These are phyloP conservation scores for Terana coerulea DNA, from an alignment of 768 basidiomycete species.

Conservation along the genomic window DNA sequence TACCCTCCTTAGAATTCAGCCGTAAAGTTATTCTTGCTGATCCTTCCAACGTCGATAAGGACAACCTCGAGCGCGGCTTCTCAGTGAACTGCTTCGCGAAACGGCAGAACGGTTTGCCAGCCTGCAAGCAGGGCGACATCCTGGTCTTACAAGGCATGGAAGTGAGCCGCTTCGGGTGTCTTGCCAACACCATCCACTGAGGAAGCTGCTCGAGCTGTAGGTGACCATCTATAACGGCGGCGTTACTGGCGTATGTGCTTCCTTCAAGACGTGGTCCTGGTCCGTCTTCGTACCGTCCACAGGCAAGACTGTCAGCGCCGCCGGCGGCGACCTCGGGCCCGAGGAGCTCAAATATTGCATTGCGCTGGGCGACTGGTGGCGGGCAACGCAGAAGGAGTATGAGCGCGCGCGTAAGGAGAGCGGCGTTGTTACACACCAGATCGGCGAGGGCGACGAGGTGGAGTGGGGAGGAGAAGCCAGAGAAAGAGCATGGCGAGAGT, in stretches of 20 bases:
- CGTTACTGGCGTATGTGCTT: conserved; percentile 38
- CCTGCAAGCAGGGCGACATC: conserved; percentile 48
- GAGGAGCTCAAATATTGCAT: conserved; percentile 21
- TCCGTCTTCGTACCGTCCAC: conserved; percentile 44
- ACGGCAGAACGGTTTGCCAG: conserved; percentile 20
- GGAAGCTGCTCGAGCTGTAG: conserved; percentile 24
- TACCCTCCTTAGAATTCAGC: conserved; percentile 38
- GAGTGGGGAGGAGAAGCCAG: not conserved
- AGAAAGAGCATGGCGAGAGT: not conserved
- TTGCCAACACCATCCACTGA: not conserved
- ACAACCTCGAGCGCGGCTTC: conserved; percentile 23
- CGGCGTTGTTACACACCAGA: conserved; percentile 8
- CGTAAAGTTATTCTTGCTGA: conserved; percentile 48
- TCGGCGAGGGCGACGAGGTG: conserved; percentile 1
- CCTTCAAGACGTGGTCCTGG: conserved; percentile 48
- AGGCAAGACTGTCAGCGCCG: conserved; percentile 33
- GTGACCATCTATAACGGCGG: conserved; percentile 27
- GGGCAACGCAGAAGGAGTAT: conserved; percentile 10
- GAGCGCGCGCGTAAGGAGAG: not conserved
- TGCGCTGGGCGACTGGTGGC: conserved; percentile 28
- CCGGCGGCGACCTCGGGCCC: conserved; percentile 26
- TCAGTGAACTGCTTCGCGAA: conserved; percentile 49
- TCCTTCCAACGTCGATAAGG: conserved; percentile 41
- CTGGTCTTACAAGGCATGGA: conserved; percentile 16
- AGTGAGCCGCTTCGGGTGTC: conserved; percentile 9